Base-by-base conservation (phyloP, 176 grass and related monocot genomes). In the Paspalum notatum region DNA sequence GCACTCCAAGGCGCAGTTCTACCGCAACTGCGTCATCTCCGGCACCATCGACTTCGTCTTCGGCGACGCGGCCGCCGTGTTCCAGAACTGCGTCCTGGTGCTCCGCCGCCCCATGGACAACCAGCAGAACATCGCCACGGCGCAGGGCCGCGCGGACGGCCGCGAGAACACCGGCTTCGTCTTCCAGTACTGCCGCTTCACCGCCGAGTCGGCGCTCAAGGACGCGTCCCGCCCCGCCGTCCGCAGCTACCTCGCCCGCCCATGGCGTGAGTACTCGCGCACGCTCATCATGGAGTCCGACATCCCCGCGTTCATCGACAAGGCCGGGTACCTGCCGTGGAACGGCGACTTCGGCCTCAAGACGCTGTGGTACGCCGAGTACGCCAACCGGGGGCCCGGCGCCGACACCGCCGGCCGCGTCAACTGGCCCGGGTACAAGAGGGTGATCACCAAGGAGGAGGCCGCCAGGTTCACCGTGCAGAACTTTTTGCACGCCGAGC, bases 71-170 rank as follows among this genome's bases (percentile, higher is more conserved):
- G 85, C 78, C 9, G 84, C 88, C 1, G 85, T 93, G 9, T 93
- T 93, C 78, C 91, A 90, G 78, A 93, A 90, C 78, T 93, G 87
- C 76, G 5, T 85, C 12, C 45, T 93, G 10, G 42, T 78, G 0
- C 76, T 83, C 32, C 90, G 92, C 14, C 92, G 90, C 18, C 95
- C 95, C 3, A 27, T 94, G 46, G 86, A 92, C 81, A 89, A 79
- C 86, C 95, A 98, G 82, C 90, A 94, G 68, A 87, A 91, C 85
- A 95, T 98, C 81, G 84, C 87, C 3, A 93, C 88, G 8, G 88
- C 91, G 55, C 88, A 93, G 68, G 91, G 91, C 10, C 82, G 88
- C 50, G 89, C 82, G 0, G 84, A 84, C 68, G 72, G 71, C 9
- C 81, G 70, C 51, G 76, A 93, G 85, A 39, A 41, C 26, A 90